phyloP scores from a whole-genome alignment of 129 eudicot genomes.

The Saussurea involucrata region DNA sequence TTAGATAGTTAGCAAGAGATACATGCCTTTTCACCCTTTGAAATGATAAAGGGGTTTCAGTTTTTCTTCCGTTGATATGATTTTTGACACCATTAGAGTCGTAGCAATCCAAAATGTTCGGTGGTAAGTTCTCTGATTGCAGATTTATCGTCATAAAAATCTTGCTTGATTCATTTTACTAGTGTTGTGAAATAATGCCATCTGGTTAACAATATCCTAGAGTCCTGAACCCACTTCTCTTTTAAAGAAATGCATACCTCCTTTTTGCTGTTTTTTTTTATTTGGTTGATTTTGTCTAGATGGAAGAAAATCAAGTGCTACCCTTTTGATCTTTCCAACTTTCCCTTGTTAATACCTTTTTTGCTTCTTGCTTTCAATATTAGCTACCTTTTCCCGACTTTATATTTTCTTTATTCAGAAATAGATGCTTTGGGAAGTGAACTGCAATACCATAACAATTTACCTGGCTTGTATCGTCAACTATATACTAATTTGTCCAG shows the following conservation, averaged over 20 bases:
- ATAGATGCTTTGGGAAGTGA: conserved; percentile 23
- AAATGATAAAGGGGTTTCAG: conserved; percentile 8
- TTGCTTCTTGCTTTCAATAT: conserved; percentile 34
- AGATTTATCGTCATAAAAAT: conserved; percentile 15
- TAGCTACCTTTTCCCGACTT: conserved; percentile 34
- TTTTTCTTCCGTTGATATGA: conserved; percentile 6
- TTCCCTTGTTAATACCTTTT: conserved; percentile 22
- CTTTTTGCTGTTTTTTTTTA: conserved; percentile 17
- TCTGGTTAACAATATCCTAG: conserved; percentile 11
- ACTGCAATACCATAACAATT: conserved; percentile 13
- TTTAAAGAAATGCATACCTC: conserved; percentile 4
- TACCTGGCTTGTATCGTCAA: conserved; percentile 1
- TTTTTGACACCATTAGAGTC: conserved; percentile 2
- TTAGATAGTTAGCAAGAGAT: conserved; percentile 11
- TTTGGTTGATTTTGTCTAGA: conserved; percentile 19
- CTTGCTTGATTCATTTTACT: neutral
- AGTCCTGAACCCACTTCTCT: conserved; percentile 23
- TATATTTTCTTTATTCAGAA: conserved; percentile 18
- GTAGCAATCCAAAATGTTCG: conserved; percentile 5
- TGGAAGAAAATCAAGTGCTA: conserved; percentile 21
- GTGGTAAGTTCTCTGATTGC: conserved; percentile 11
- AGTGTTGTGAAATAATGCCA: neutral
- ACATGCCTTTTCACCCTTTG: conserved; percentile 12
- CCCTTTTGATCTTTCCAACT: conserved; percentile 26
- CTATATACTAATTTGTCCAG: neutral